phyloP scores from a whole-genome alignment of 495 filamentous ascomycete species.

The Terfezia boudieri region DNA sequence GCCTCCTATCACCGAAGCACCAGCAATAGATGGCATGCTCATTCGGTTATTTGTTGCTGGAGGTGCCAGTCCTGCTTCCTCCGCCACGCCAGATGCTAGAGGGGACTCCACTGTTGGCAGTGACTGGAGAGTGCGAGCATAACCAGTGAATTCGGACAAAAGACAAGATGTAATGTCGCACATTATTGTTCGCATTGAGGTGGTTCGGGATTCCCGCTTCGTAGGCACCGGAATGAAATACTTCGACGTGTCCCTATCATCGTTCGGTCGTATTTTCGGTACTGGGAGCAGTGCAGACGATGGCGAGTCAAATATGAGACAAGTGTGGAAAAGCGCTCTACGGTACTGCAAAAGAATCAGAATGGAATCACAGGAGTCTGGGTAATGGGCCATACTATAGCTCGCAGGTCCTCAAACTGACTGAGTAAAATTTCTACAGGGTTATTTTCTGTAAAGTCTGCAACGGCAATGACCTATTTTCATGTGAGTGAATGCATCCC shows the following conservation, averaged over 20 bases:
- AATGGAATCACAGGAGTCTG: background rate
- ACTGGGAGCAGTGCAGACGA: constrained; percentile 25
- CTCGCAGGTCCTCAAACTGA: constrained; percentile 46
- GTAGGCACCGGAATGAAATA: constrained; percentile 54
- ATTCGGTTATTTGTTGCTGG: constrained; percentile 32
- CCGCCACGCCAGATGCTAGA: background rate
- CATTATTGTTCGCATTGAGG: constrained; percentile 87
- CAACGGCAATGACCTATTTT: constrained; percentile 4
- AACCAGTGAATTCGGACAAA: constrained; percentile 65
- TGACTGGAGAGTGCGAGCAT: constrained; percentile 66
- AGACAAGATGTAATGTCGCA: constrained; percentile 73
- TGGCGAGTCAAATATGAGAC: constrained; percentile 24
- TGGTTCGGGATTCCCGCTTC: constrained; percentile 43
- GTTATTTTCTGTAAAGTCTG: constrained; percentile 9
- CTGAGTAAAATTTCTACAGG: constrained; percentile 29
- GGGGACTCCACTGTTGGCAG: constrained; percentile 64
- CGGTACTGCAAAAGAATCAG: constrained; percentile 14
- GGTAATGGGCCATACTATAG: constrained; percentile 40
- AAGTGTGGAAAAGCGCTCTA: constrained; percentile 26
- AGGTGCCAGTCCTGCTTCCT: background rate
- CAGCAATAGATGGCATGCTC: constrained; percentile 51
- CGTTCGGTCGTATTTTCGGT: constrained; percentile 10
- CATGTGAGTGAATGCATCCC: background rate
- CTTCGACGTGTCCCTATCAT: constrained; percentile 11
- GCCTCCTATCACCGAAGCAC: constrained; percentile 25